A percentile compares a stretch with the other conserved stretches of the same genome.
Evolutionary conservation across 495 filamentous ascomycete genomes (phyloP).

Genomic region (Glonium stellatum): DNA sequence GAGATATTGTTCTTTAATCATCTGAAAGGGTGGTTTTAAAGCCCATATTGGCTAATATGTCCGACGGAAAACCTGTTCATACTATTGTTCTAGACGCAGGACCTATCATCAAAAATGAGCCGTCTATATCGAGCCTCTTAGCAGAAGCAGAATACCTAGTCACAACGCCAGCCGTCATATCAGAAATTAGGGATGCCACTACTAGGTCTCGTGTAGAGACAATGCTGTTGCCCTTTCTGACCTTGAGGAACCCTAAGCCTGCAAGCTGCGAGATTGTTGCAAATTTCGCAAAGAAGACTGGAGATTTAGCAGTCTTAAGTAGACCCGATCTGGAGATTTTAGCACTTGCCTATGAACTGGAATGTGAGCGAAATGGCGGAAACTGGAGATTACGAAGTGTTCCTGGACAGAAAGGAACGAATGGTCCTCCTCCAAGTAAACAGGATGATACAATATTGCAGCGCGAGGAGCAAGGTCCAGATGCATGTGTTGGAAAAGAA

Average conservation of each 20-base stretch:
- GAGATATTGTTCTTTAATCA: background rate
- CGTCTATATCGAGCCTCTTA: constrained; percentile 69
- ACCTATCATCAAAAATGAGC: constrained; percentile 84
- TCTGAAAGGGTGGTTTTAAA: background rate
- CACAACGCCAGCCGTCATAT: constrained; percentile 78
- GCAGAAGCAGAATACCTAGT: constrained; percentile 56
- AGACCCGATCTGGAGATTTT: constrained; percentile 80
- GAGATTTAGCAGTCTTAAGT: constrained; percentile 76
- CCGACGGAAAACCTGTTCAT: constrained; percentile 59
- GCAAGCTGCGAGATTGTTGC: constrained; percentile 71
- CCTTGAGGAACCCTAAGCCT: constrained; percentile 61
- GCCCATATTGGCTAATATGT: constrained; percentile 1
- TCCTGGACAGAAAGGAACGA: constrained; percentile 68
- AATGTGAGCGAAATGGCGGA: constrained; percentile 74
- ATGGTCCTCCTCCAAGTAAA: constrained; percentile 54
- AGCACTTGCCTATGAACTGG: constrained; percentile 85
- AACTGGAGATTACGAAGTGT: constrained; percentile 73
- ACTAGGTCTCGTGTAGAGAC: constrained; percentile 75
- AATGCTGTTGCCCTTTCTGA: constrained; percentile 75
- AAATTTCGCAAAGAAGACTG: constrained; percentile 82
- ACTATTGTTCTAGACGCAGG: constrained; percentile 85
- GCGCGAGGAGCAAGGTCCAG: background rate
- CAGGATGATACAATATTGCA: constrained; percentile 6
- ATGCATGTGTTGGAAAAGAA: background rate
- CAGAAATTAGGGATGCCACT: constrained; percentile 81